Conservation (phyloP, 257 asterid genomes). For the Capsicum pubescens region DNA sequence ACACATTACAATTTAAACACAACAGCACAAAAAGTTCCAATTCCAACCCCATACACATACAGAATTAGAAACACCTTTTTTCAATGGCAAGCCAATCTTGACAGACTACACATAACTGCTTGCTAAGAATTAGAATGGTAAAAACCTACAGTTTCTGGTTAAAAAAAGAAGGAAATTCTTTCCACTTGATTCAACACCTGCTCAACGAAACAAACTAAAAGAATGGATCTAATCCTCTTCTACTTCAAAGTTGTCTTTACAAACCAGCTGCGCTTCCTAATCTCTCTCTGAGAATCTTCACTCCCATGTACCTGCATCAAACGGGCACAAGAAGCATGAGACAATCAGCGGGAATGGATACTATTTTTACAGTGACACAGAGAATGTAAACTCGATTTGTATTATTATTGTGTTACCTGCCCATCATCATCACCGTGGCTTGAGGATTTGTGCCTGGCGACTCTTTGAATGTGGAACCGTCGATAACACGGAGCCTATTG, state of each 20-base stretch:
- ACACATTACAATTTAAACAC: background rate
- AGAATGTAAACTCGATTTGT: background rate
- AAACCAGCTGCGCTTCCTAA: slow-evolving; percentile 62
- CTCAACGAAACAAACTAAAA: slow-evolving; percentile 19
- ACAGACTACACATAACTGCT: slow-evolving; percentile 24
- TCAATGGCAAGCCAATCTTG: slow-evolving; percentile 22
- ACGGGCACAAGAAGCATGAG: background rate
- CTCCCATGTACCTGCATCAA: slow-evolving; percentile 86
- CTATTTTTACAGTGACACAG: no score
- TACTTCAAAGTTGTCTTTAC: slow-evolving; percentile 37
- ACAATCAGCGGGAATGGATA: background rate
- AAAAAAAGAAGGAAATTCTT: slow-evolving; percentile 4
- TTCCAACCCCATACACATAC: background rate
- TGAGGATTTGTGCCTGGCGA: slow-evolving; percentile 99
- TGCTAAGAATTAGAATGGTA: slow-evolving; percentile 28
- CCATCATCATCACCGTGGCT: slow-evolving; percentile 95
- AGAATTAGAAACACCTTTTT: background rate
- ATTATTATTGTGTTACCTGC: slow-evolving; percentile 57
- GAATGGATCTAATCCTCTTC: slow-evolving; percentile 29
- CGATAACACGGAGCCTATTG: slow-evolving; percentile 74
- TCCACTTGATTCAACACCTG: slow-evolving; percentile 3
- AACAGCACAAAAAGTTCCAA: slow-evolving; percentile 2
- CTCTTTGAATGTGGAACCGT: slow-evolving; percentile 71
- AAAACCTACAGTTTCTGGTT: background rate
- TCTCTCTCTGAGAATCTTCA: slow-evolving; percentile 82